Base-by-base conservation (phyloP, 169 alveolate species). In the Eimeria brunetti region DNA sequence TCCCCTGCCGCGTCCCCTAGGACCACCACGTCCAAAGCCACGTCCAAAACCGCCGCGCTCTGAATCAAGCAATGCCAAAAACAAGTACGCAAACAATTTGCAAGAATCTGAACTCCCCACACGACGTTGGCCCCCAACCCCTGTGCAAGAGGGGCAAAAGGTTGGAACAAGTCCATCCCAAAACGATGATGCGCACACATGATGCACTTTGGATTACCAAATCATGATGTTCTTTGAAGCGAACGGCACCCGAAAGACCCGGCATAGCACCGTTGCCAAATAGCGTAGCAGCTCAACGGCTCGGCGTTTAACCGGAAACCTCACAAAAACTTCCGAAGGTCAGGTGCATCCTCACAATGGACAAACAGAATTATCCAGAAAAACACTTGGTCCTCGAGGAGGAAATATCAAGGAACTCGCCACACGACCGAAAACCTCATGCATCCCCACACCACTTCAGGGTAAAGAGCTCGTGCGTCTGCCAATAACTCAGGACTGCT, bases 1-100 rank as follows among this genome's bases (percentile, higher is more conserved):
- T 53, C 97, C 96, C 41, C 96, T 83, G 41, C 97, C 97, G 56
- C 97, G 91, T 36, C 96, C 94, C 62, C 93, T 71, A 16, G 93
- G 83, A 30, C 97, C 96, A 46, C 97, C 97, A 27, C 97, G 94
- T 56, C 97, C 97, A 64, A 95, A 95, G 58, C 97, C 97, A n/a
- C 97, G 97, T 6, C 95, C 92, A 56, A 95, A 95, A 81, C 97
- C 95, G 94, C 97, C 97, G 36, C 97, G 96, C 64, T 91, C 97
- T 80, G 91, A 88, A 67, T 18, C 44, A 91, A 36, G 51, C 18
- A 58, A 16, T 30, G 22, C 69, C 71, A 33, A 89, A 73, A 60
- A 33, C 16, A 12, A 44, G 16, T n/a, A 0, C 67, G 27, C 64
- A 86, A 24, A 44, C 30, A 60, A 56, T 27, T 22, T 30, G 46